phyloP scores from a whole-genome alignment of 345 rosid species.

The Hypericum perforatum region DNA sequence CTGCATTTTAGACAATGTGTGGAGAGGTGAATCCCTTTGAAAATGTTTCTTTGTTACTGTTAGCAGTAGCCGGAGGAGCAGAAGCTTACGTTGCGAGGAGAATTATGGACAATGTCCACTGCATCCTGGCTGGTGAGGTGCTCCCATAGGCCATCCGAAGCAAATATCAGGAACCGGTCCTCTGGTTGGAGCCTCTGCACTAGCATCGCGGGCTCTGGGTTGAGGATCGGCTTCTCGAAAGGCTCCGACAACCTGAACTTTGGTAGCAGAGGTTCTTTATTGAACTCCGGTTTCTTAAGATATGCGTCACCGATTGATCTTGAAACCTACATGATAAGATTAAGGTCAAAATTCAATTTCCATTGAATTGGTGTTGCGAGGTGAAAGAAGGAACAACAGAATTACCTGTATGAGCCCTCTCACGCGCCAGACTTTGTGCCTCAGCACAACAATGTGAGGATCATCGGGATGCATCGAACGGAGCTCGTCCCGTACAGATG shows the following conservation, averaged over 20 bases:
- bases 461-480: no score
- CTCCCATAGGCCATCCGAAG: conserved; percentile 5
- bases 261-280: not conserved
- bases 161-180: not conserved
- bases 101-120: conserved; percentile 4
- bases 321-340: not conserved
- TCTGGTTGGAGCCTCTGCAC: not conserved
- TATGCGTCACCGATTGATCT: conserved; percentile 2
- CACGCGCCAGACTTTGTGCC: no score
- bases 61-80: not conserved
- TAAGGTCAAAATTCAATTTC: no score
- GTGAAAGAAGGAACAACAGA: no score
- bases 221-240: conserved; percentile 1
- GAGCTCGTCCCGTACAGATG: no score
- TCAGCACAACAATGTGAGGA: no score
- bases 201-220: not conserved
- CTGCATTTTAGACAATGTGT: conserved; percentile 5
- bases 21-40: not conserved
- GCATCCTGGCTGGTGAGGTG: conserved; percentile 1
- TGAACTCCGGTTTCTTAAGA: not conserved
- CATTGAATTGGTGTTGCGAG: no score
- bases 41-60: not conserved
- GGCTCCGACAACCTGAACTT: conserved; percentile 1
- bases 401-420: no score
- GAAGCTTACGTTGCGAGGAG: not conserved